phyloP scores from a whole-genome alignment of 2,329 filamentous ascomycete species.

The Pseudofabraea citricarpa region DNA sequence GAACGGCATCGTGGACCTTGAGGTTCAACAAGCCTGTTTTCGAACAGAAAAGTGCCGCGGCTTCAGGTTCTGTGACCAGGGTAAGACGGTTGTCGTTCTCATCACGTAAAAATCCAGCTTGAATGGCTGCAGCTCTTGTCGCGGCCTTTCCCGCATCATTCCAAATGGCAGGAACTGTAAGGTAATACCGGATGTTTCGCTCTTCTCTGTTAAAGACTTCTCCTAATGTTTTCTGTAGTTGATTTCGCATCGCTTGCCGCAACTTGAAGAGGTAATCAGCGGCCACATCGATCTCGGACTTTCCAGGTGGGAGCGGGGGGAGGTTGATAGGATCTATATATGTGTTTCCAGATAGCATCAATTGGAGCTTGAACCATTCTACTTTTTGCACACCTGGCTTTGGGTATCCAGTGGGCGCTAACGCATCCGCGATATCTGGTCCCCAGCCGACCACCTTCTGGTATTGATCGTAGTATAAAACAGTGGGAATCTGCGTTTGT shows the following conservation, averaged over 20 bases:
- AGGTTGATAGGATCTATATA: conserved; percentile 99
- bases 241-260: conserved; percentile 91
- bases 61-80: conserved; percentile 92
- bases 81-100: conserved; percentile 97
- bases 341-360: conserved; percentile 98
- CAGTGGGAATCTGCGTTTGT: conserved; percentile 77
- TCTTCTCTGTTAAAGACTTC: conserved; percentile 98
- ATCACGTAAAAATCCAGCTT: conserved; percentile 92
- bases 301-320: conserved; percentile 91
- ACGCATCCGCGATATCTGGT: conserved; percentile 92
- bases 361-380: conserved; percentile 99
- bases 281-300: conserved; percentile 98
- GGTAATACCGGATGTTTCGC: conserved; percentile 94
- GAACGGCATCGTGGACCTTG: conserved; percentile 96
- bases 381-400: conserved; percentile 98
- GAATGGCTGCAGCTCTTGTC: conserved; percentile 90
- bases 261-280: conserved; percentile 99
- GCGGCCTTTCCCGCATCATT: conserved; percentile 98
- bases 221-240: conserved; percentile 91
- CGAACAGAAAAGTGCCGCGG: conserved; percentile 93
- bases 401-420: conserved; percentile 94
- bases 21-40: conserved; percentile 94
- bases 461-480: conserved; percentile 99
- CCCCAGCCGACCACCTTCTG: conserved; percentile 99
- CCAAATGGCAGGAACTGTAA: conserved; percentile 99